Base-by-base conservation (phyloP, 2,329 filamentous ascomycete genomes). In the Fusarium torreyae region DNA sequence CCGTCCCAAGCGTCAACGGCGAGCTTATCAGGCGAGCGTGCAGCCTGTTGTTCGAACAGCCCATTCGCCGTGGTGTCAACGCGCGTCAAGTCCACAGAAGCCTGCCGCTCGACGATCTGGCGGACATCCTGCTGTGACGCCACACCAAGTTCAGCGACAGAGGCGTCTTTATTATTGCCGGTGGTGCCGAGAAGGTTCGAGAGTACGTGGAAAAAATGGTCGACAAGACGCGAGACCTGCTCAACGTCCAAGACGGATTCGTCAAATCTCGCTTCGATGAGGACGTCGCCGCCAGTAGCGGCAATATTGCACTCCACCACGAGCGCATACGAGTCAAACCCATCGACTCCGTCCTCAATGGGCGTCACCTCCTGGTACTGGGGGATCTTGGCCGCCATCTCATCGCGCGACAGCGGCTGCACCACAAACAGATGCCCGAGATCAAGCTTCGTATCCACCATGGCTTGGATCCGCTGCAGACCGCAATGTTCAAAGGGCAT, bases 401-500 rank as follows among this genome's bases (percentile, higher is more conserved):
- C 49, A 51, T 51, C 49, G 36, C 49, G 36, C 11, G 49, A 51
- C 49, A 51, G 49, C 36, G 49, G 49, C 49, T 51, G 49, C n/a
- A 51, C 26, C 36, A 51, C 49, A 14, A 51, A 51, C 49, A 51
- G 36, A 42, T 51, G 49, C 36, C 49, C 49, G 26, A 51, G 49
- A 51, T 51, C 49, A 42, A 51, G 49, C 49, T 51, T 51, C 24
- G 36, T 33, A 51, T 51, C 49, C 49, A 51, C 49, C 49, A 51
- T 51, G 24, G 49, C 36, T 51, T 51, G 49, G 49, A 51, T 51
- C 49, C 49, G 49, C 36, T 51, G 49, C 36, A 51, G 49, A 42
- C 49, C 49, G 49, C 49, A 51, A 36, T 51, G 49, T 51, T 51
- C 49, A 51, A 51, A 51, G 49, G 49, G 49, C 49, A 51, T 51